Evolutionary conservation across 208 protist species (phyloP), one percentile per base, ranked within the genome.

Genomic region (Wallacemonas sp.): DNA sequence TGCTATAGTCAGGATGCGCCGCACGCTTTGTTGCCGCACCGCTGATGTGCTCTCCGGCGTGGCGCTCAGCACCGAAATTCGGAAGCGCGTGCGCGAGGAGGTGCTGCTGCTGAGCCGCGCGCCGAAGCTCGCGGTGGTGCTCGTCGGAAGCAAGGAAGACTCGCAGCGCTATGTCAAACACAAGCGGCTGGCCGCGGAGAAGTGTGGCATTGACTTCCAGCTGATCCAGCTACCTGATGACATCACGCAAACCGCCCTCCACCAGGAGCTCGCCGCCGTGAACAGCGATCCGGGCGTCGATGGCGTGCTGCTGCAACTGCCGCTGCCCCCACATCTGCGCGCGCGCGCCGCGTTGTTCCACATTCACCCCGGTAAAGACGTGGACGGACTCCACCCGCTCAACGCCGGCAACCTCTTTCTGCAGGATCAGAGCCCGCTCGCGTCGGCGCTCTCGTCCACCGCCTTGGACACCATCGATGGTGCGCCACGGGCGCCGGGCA

Each of bases 301-400:
- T 32, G 81, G 76, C 5, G 90, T 98, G 26, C 66, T 98, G 10
- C 84, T 98, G 18, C 98, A 98, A 82, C 81, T 99, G 38, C 97
- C 96, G 2, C 79, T 99, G 25, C 97, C 97, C 2, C 64, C 66
- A 2, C 94, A 98, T 62, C 86, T 98, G 16, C 75, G 97, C 61
- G 91, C 94, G 16, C 66, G 79, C 16, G 66, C 66, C 0, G 80
- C 78, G 5, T 65, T 95, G 11, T 79, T 83, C 20, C 70, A 82
- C 57, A 89, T 97, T 28, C 69, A 79, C 65, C 81, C 78, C 5
- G 54, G 66, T 29, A 97, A 96, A 67, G 95, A 97, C 62, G 93
- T 98, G 39, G 97, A 98, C 68, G 97, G 94, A 4, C 97, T 98
- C 38, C 84, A 95, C 61, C 87, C 94, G 20, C 57, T 90, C 3